Percentiles rank a stretch among this genome's conserved stretches.
Conservation (phyloP, 2,329 filamentous ascomycete genomes). For the Claviceps sp. region DNA sequence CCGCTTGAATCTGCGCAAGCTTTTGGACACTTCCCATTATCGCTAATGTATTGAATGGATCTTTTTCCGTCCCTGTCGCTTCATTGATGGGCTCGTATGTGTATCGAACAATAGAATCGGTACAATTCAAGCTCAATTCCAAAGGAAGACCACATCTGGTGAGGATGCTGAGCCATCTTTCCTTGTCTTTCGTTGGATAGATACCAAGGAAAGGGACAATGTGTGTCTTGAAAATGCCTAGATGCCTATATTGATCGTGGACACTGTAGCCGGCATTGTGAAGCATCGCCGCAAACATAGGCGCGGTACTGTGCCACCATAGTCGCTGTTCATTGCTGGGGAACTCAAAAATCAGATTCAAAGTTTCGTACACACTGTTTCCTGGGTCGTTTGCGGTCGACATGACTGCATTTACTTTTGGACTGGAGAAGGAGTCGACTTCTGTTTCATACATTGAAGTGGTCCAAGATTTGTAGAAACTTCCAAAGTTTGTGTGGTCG, state of each 20-base stretch:
- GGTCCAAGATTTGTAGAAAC: not conserved
- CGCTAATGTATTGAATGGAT: not conserved
- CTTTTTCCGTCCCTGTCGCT: not conserved
- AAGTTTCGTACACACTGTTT: not conserved
- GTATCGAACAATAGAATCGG: constrained; percentile 1
- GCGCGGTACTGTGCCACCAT: constrained; percentile 3
- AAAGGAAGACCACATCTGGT: not conserved
- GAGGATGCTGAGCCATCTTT: not conserved
- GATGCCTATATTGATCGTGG: not conserved
- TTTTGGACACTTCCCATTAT: not conserved
- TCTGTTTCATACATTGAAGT: not conserved
- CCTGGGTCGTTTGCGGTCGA: not conserved
- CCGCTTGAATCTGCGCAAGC: not conserved
- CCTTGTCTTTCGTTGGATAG: not conserved
- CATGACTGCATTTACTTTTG: not conserved
- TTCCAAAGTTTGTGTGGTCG: no score
- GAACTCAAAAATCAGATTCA: not conserved
- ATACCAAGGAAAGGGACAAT: not conserved
- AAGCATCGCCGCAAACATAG: not conserved
- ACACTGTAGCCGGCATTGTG: not conserved
- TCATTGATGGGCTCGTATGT: constrained; percentile 1
- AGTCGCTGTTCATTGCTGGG: not conserved
- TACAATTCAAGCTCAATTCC: constrained; percentile 1
- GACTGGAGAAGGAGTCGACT: not conserved
- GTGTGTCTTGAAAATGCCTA: not conserved